These are phyloP conservation scores for Skeletonema potamos DNA, from an alignment of 108 stramenopile species.

Conservation along the genomic window DNA sequence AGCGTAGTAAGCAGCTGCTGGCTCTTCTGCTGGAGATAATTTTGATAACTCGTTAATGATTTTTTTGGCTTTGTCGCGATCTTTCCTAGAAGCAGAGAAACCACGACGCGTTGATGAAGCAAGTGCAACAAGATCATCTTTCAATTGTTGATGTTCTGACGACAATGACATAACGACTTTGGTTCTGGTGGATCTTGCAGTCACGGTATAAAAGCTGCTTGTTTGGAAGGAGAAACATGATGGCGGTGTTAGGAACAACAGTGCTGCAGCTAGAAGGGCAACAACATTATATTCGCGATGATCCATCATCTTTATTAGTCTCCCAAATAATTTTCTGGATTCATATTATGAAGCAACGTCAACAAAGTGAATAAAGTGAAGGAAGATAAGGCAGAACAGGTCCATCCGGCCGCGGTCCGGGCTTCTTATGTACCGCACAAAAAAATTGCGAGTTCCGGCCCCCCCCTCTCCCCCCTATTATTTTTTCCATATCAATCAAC, in stretches of 20 bases:
- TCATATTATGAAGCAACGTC: no score
- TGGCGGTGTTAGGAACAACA: background rate
- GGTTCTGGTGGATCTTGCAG: background rate
- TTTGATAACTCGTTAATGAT: slow-evolving; percentile 50
- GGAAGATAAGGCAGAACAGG: no score
- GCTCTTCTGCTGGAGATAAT: slow-evolving; percentile 55
- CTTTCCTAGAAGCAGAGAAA: slow-evolving; percentile 51
- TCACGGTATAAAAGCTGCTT: background rate
- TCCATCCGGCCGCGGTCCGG: no score
- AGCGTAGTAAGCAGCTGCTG: slow-evolving; percentile 62
- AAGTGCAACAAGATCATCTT: slow-evolving; percentile 36
- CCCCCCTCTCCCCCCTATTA: no score
- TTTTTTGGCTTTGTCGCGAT: slow-evolving; percentile 35
- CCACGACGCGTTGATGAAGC: slow-evolving; percentile 33
- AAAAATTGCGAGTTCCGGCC: no score
- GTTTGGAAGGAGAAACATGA: background rate
- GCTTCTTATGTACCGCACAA: no score
- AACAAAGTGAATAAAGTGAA: no score
- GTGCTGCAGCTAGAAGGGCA: background rate
- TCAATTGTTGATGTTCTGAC: background rate
- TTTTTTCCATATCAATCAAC: no score
- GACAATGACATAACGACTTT: background rate
- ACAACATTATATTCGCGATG: background rate
- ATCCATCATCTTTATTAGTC: background rate
- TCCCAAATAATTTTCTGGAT: no score